Percentiles rank a stretch among this genome's conserved stretches.
These are phyloP conservation scores for Saksenaea vasiformis DNA, from an alignment of 371 early-diverging fungal species.

Conservation along the genomic window DNA sequence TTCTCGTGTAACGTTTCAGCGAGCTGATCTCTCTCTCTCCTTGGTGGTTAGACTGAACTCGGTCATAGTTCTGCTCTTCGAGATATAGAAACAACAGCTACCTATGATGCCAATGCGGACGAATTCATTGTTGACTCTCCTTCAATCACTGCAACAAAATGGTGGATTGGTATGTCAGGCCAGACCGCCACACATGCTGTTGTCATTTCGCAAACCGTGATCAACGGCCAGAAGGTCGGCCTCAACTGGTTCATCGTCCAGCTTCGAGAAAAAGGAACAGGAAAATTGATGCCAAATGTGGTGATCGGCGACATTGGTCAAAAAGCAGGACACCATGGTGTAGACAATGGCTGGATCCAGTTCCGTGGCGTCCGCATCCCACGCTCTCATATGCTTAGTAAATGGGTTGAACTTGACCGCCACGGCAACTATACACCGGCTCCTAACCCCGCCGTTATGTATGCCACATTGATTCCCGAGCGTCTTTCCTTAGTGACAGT, in stretches of 20 bases:
- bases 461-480: slow-evolving; percentile 71
- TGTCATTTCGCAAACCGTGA: slow-evolving; percentile 63
- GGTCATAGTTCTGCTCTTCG: slow-evolving; percentile 83
- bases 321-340: slow-evolving; percentile 79
- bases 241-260: slow-evolving; percentile 88
- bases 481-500: slow-evolving; percentile 52
- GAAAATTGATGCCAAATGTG: slow-evolving; percentile 73
- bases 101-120: slow-evolving; percentile 72
- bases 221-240: slow-evolving; percentile 70
- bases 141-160: slow-evolving; percentile 83
- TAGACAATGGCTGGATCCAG: slow-evolving; percentile 94
- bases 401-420: slow-evolving; percentile 63
- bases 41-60: slow-evolving; percentile 61
- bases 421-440: slow-evolving; percentile 64
- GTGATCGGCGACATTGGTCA: slow-evolving; percentile 86
- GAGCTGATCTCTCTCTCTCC: background rate
- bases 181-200: slow-evolving; percentile 79
- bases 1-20: background rate
- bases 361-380: slow-evolving; percentile 88
- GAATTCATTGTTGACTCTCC: slow-evolving; percentile 88
- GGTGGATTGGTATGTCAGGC: slow-evolving; percentile 93
- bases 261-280: slow-evolving; percentile 75
- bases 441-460: slow-evolving; percentile 61
- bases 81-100: slow-evolving; percentile 88
- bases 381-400: slow-evolving; percentile 78